These are phyloP conservation scores for Kodamaea laetipori DNA, from an alignment of 805 yeast genomes.

Conservation along the genomic window DNA sequence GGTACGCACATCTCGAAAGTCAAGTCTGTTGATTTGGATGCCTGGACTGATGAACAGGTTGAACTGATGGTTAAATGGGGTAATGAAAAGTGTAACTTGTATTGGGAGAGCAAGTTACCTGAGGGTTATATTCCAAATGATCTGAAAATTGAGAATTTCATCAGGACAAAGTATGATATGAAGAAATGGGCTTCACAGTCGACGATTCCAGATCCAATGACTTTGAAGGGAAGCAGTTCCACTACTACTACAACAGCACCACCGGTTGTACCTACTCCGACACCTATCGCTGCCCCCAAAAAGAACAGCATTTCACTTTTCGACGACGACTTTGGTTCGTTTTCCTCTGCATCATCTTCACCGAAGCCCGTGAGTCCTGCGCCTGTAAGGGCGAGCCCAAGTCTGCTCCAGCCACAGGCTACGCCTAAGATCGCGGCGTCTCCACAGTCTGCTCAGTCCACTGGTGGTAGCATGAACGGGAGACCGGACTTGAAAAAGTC, in stretches of 20 bases:
- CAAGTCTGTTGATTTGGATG: slow-evolving; percentile 90
- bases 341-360: slow-evolving; percentile 31
- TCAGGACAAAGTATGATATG: slow-evolving; percentile 87
- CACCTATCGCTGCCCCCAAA: neutral
- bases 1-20: slow-evolving; percentile 95
- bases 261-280: neutral
- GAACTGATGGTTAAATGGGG: slow-evolving; percentile 85
- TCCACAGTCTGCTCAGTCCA: slow-evolving; percentile 34
- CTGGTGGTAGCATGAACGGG: slow-evolving; percentile 36
- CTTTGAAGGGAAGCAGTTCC: neutral
- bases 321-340: slow-evolving; percentile 47
- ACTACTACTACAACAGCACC: no score
- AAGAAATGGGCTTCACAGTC: slow-evolving; percentile 79
- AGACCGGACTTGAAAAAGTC: slow-evolving; percentile 92
- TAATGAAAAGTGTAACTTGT: slow-evolving; percentile 71
- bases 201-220: slow-evolving; percentile 60
- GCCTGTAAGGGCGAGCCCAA: slow-evolving; percentile 16
- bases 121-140: slow-evolving; percentile 75
- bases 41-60: slow-evolving; percentile 94
- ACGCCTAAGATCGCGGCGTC: slow-evolving; percentile 10
- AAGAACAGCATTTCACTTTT: slow-evolving; percentile 18
- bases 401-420: slow-evolving; percentile 12
- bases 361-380: slow-evolving; percentile 16
- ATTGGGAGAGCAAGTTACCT: slow-evolving; percentile 84
- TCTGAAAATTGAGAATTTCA: slow-evolving; percentile 82